phyloP scores from a whole-genome alignment of 2,329 filamentous ascomycete genomes.

The Cladorrhinum sp. region DNA sequence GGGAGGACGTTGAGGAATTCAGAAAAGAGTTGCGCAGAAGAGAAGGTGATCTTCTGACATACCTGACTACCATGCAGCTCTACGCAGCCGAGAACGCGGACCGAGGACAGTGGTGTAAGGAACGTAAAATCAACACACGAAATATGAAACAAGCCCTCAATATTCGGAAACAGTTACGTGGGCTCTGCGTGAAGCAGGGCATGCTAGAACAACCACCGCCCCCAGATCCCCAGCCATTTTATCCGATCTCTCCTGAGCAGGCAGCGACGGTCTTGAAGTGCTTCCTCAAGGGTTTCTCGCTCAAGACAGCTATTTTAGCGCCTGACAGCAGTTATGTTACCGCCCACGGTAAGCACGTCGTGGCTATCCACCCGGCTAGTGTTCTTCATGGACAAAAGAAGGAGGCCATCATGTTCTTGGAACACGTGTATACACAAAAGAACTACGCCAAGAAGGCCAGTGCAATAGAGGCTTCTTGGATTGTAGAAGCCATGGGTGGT shows the following conservation, averaged over 20 bases:
- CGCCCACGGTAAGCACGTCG: constrained; percentile 55
- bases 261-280: constrained; percentile 56
- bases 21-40: constrained; percentile 58
- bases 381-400: constrained; percentile 60
- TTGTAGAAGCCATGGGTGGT: constrained; percentile 46
- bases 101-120: constrained; percentile 56
- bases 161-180: constrained; percentile 59
- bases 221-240: constrained; percentile 56
- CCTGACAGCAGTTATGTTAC: constrained; percentile 62
- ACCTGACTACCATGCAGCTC: constrained; percentile 60
- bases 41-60: constrained; percentile 64
- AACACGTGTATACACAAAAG: constrained; percentile 64
- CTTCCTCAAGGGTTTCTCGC: constrained; percentile 60
- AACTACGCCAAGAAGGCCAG: constrained; percentile 67
- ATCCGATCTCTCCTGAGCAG: constrained; percentile 51
- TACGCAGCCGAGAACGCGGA: constrained; percentile 56
- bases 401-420: constrained; percentile 66
- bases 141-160: constrained; percentile 63
- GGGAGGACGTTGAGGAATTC: constrained; percentile 50
- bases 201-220: constrained; percentile 45
- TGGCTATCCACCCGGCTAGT: constrained; percentile 62
- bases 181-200: constrained; percentile 51
- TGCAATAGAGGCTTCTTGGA: constrained; percentile 58
- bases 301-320: constrained; percentile 58
- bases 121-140: constrained; percentile 53